Evolutionary conservation across 176 grass and related monocot species (phyloP).

Genomic region (Lolium rigidum): DNA sequence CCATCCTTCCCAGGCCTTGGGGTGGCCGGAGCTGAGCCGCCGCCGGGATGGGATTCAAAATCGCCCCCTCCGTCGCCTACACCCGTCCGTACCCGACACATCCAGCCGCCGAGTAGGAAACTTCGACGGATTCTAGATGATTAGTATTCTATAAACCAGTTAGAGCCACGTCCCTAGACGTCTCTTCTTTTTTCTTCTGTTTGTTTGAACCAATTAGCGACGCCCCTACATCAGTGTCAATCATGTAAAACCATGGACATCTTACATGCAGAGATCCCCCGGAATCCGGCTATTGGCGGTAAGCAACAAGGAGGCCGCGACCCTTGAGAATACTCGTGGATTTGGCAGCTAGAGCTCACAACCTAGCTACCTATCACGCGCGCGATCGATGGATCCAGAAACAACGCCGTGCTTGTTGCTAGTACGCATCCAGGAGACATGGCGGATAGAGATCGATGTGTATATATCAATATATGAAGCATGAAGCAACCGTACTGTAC

Average conservation of each 20-base stretch:
- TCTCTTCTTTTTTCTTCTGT: no score
- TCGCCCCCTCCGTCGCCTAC: no score
- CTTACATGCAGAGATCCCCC: conserved; percentile 2
- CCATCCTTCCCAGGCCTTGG: no score
- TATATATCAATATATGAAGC: background rate
- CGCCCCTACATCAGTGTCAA: background rate
- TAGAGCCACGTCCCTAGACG: no score
- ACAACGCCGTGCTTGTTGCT: background rate
- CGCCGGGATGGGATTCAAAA: no score
- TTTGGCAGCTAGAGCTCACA: conserved; percentile 46
- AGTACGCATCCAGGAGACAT: background rate
- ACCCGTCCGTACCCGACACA: no score
- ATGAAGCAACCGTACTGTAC: conserved; percentile 1
- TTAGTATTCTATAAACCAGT: no score
- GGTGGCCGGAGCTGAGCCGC: no score
- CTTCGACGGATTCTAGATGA: no score
- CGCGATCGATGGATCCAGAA: background rate
- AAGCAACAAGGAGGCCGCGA: conserved; percentile 53
- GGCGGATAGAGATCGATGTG: conserved; percentile 6
- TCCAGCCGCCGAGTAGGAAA: no score
- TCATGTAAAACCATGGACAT: background rate
- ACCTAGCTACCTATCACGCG: conserved; percentile 2
- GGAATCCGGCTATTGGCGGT: conserved; percentile 37
- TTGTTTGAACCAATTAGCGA: no score
- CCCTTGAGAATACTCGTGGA: conserved; percentile 6